phyloP scores from a whole-genome alignment of 805 yeast genomes.

The Monosporozyma unispora region DNA sequence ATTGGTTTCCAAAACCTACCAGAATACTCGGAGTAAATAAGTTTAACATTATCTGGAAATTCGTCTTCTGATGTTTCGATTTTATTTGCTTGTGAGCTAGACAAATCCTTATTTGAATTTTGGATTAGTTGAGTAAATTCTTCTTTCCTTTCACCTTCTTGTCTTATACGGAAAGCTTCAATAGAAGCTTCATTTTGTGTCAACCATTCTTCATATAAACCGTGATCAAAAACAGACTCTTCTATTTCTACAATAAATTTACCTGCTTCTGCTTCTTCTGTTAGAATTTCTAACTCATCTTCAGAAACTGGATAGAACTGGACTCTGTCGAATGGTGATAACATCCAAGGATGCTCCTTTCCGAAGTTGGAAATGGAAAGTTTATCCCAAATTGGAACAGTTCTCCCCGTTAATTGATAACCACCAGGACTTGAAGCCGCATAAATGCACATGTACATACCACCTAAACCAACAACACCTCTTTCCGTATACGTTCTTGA shows the following conservation, averaged over 20 bases:
- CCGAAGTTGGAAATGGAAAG: slow-evolving; percentile 63
- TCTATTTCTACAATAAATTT: slow-evolving; percentile 64
- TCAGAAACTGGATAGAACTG: slow-evolving; percentile 90
- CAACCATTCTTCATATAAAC: slow-evolving; percentile 69
- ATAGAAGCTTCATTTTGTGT: slow-evolving; percentile 65
- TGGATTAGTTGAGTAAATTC: slow-evolving; percentile 82
- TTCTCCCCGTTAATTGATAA: slow-evolving; percentile 91
- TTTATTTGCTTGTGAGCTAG: slow-evolving; percentile 40
- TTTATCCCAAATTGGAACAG: slow-evolving; percentile 97
- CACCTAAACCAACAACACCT: slow-evolving; percentile 97
- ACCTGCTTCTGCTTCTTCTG: slow-evolving; percentile 75
- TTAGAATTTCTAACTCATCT: slow-evolving; percentile 61
- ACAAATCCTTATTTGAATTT: slow-evolving; percentile 67
- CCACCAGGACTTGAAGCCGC: slow-evolving; percentile 99
- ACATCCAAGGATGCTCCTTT: slow-evolving; percentile 72
- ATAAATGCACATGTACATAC: slow-evolving; percentile 97
- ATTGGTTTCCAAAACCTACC: slow-evolving; percentile 95
- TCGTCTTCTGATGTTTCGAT: slow-evolving; percentile 38
- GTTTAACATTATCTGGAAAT: slow-evolving; percentile 68
- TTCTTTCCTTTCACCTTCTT: slow-evolving; percentile 72
- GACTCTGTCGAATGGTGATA: slow-evolving; percentile 87
- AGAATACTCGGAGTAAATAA: slow-evolving; percentile 90
- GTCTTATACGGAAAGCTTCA: slow-evolving; percentile 53
- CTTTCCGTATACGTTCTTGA: slow-evolving; percentile 93
- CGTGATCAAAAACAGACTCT: slow-evolving; percentile 76